Conservation (phyloP, 2,329 filamentous ascomycete species). For the Penicillium sp. region DNA sequence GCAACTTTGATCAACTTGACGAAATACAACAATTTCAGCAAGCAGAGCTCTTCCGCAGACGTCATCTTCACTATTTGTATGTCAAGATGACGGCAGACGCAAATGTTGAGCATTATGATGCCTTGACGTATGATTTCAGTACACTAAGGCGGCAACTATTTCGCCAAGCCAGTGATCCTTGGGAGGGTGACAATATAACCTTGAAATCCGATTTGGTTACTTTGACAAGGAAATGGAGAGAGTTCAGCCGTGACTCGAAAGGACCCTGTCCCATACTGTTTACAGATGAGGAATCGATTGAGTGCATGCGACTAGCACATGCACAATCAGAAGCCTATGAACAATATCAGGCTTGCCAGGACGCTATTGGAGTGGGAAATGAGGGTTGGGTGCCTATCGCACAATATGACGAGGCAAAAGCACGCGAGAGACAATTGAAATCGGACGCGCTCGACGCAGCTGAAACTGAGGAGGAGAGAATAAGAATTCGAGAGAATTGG, state of each 20-base stretch:
- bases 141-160: conserved; percentile 25
- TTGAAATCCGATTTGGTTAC: conserved; percentile 32
- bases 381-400: conserved; percentile 23
- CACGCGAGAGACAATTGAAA: conserved; percentile 18
- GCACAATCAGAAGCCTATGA: conserved; percentile 15
- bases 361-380: conserved; percentile 21
- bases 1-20: conserved; percentile 20
- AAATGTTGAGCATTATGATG: conserved; percentile 24
- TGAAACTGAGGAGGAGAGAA: conserved; percentile 19
- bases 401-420: conserved; percentile 17
- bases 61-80: conserved; percentile 31
- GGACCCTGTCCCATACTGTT: conserved; percentile 10
- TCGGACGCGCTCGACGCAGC: conserved; percentile 18
- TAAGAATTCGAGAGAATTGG: conserved; percentile 19
- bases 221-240: conserved; percentile 20
- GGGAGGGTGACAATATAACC: conserved; percentile 33
- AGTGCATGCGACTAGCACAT: conserved; percentile 7
- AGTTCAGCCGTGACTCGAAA: background rate
- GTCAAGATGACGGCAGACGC: conserved; percentile 20
- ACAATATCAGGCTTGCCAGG: conserved; percentile 14
- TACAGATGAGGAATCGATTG: conserved; percentile 9
- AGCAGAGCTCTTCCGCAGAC: conserved; percentile 20
- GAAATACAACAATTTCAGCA: conserved; percentile 20
- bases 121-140: conserved; percentile 20
- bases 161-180: conserved; percentile 30